Evolutionary conservation across 257 asterid genomes (phyloP).

Genomic region (Mentha longifolia): DNA sequence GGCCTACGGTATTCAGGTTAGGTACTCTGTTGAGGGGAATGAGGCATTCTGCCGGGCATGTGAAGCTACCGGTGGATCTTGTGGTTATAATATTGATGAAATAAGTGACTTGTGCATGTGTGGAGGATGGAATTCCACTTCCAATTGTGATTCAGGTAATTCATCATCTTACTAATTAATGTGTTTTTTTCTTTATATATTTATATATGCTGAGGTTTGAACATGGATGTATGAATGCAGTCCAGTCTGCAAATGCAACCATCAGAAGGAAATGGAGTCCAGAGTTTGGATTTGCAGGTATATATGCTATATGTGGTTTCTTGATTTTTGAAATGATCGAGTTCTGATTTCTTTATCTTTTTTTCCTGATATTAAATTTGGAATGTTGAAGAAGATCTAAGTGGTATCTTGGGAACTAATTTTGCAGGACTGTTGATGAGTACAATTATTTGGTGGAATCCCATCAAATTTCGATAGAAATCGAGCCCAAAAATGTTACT

Average conservation of each 20-base stretch:
- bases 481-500: neutral
- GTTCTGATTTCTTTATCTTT: neutral
- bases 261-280: conserved; percentile 33
- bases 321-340: neutral
- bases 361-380: too few species aligned
- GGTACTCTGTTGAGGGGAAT: conserved; percentile 58
- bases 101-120: conserved; percentile 71
- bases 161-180: neutral
- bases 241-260: conserved; percentile 34
- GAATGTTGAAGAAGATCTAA: neutral
- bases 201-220: neutral
- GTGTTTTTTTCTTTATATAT: neutral
- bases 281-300: conserved; percentile 42
- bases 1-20: conserved; percentile 88
- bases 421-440: conserved; percentile 37
- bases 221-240: conserved; percentile 35
- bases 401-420: conserved; percentile 3
- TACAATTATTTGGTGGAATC: conserved; percentile 35
- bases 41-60: conserved; percentile 77
- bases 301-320: neutral
- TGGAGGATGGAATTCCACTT: conserved; percentile 80
- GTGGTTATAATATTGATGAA: conserved; percentile 64
- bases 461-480: conserved; percentile 20
- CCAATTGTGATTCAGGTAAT: conserved; percentile 85
- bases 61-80: conserved; percentile 87